These are phyloP conservation scores for Vitis hybrid DNA, from an alignment of 177 flowering plant genomes.

Conservation along the genomic window DNA sequence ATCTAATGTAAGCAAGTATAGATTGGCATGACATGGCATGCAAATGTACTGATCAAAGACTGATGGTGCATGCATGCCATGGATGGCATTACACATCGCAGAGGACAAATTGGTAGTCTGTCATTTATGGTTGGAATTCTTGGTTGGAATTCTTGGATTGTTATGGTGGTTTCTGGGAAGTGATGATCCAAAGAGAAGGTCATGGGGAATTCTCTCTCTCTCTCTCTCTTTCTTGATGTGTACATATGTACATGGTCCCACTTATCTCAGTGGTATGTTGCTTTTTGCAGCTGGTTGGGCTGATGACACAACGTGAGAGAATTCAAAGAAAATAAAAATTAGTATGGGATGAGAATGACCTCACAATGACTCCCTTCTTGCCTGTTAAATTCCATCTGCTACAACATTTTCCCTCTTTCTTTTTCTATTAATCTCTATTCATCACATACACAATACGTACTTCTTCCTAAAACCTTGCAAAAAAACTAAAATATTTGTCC, in stretches of 20 bases:
- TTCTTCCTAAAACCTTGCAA: no score
- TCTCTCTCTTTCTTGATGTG: no score
- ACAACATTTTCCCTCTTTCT: no score
- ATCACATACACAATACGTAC: no score
- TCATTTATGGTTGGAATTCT: neutral
- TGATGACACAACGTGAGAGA: neutral
- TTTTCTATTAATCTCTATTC: no score
- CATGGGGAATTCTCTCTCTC: no score
- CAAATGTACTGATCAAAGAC: constrained; percentile 21
- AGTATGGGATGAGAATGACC: no score
- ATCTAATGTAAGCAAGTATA: constrained; percentile 10
- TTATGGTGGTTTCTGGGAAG: constrained; percentile 7
- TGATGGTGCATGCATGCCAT: constrained; percentile 26
- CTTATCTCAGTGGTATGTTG: constrained; percentile 29
- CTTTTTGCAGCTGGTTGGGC: constrained; percentile 19
- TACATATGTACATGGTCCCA: constrained; percentile 5
- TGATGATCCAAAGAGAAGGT: neutral
- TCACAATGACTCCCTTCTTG: no score
- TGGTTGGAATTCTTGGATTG: neutral
- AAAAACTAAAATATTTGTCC: no score
- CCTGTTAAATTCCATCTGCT: no score
- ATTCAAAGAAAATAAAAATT: no score
- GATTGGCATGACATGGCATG: constrained; percentile 37
- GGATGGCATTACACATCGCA: neutral
- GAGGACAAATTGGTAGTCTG: neutral